Conservation (phyloP, 352 stramenopile species). For the Phytophthora quininea region DNA sequence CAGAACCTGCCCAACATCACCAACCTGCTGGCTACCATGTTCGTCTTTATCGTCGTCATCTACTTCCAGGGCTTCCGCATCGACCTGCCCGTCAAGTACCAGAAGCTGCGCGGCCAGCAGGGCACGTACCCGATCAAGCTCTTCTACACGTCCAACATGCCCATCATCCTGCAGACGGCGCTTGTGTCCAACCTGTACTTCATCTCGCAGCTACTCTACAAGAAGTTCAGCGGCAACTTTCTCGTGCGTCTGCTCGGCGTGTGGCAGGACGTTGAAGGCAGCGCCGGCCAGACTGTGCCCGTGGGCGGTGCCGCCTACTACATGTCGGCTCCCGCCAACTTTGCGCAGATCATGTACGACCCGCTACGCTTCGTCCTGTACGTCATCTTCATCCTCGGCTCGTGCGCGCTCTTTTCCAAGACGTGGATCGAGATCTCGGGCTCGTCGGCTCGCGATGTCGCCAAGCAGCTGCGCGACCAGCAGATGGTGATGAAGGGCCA, state of each 20-base stretch:
- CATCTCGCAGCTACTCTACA: slow-evolving; percentile 99
- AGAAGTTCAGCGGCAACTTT: slow-evolving; percentile 98
- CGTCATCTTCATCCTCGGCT: slow-evolving; percentile 98
- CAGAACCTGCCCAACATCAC: slow-evolving; percentile 99
- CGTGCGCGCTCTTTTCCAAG: slow-evolving; percentile 99
- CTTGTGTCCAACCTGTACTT: slow-evolving; percentile 99
- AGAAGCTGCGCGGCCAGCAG: slow-evolving; percentile 98
- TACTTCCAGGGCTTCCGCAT: slow-evolving; percentile 99
- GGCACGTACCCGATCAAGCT: slow-evolving; percentile 99
- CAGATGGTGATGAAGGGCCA: slow-evolving; percentile 99
- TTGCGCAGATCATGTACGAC: slow-evolving; percentile 98
- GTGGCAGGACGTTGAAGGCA: slow-evolving; percentile 98
- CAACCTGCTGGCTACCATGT: slow-evolving; percentile 98
- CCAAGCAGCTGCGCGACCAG: slow-evolving; percentile 98
- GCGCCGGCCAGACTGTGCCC: slow-evolving; percentile 93
- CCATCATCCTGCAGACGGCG: slow-evolving; percentile 99
- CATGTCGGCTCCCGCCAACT: slow-evolving; percentile 95
- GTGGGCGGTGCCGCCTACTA: slow-evolving; percentile 98
- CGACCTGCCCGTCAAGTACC: slow-evolving; percentile 96
- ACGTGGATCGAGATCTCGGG: slow-evolving; percentile 99
- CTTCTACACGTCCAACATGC: slow-evolving; percentile 99
- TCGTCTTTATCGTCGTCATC: slow-evolving; percentile 99
- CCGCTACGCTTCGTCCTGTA: slow-evolving; percentile 99
- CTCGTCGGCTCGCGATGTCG: slow-evolving; percentile 96
- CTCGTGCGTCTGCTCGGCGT: slow-evolving; percentile 97